These are phyloP conservation scores for Ophiostoma ulmi DNA, from an alignment of 2,329 filamentous ascomycete genomes.

Conservation along the genomic window DNA sequence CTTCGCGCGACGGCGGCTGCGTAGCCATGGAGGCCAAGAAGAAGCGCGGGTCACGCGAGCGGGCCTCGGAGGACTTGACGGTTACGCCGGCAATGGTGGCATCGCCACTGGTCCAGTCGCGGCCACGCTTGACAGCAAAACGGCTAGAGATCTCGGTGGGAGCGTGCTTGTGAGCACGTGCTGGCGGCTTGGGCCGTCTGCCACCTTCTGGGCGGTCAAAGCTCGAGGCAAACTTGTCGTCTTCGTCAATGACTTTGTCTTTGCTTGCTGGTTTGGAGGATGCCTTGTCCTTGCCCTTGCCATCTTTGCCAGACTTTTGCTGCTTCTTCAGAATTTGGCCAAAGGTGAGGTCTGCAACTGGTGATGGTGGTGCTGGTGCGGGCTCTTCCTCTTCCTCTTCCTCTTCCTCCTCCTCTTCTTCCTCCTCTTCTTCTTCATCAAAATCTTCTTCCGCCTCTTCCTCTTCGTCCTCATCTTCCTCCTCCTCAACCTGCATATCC, in stretches of 20 bases:
- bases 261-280: neutral
- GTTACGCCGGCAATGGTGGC: slow-evolving; percentile 40
- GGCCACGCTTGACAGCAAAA: slow-evolving; percentile 72
- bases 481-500: slow-evolving; percentile 25
- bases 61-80: slow-evolving; percentile 42
- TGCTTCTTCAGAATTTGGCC: slow-evolving; percentile 24
- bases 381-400: slow-evolving; percentile 13
- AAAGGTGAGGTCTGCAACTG: slow-evolving; percentile 22
- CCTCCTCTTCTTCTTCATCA: slow-evolving; percentile 33
- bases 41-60: slow-evolving; percentile 79
- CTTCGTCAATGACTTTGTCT: neutral
- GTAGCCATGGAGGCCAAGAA: slow-evolving; percentile 55
- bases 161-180: slow-evolving; percentile 71
- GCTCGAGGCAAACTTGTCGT: neutral
- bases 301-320: slow-evolving; percentile 14
- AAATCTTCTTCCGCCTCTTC: slow-evolving; percentile 30
- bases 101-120: slow-evolving; percentile 42
- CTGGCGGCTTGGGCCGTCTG: slow-evolving; percentile 25
- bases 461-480: slow-evolving; percentile 25
- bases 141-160: slow-evolving; percentile 79
- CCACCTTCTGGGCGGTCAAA: neutral
- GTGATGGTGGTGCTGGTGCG: slow-evolving; percentile 23
- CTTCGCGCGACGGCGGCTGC: slow-evolving; percentile 35
- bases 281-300: slow-evolving; percentile 16
- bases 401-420: slow-evolving; percentile 36